Percentiles rank a stretch among this genome's conserved stretches.
Conservation (phyloP, 2,329 filamentous ascomycete species). For the Lasiodiplodia citricola region DNA sequence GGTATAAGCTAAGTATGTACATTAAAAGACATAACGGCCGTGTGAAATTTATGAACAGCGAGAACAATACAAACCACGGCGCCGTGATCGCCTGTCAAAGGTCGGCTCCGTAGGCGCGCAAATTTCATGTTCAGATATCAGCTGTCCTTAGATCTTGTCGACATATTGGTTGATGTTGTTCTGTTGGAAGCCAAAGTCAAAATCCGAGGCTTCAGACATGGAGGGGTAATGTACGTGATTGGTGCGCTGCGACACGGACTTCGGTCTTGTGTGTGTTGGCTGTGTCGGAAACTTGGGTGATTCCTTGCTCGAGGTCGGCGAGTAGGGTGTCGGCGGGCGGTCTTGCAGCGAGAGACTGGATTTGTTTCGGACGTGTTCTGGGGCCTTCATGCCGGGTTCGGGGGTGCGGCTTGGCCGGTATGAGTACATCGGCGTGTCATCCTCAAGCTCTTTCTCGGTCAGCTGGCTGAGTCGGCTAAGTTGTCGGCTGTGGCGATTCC, state of each 20-base stretch:
- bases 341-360: constrained; percentile 38
- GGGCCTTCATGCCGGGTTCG: neutral
- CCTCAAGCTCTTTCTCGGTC: constrained; percentile 27
- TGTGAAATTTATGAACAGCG: constrained; percentile 2
- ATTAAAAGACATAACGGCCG: constrained; percentile 24
- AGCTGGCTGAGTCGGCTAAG: constrained; percentile 2
- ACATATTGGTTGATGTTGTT: neutral
- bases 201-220: constrained; percentile 45
- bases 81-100: constrained; percentile 19
- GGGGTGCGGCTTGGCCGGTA: constrained; percentile 15
- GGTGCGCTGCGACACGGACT: constrained; percentile 16
- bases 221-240: constrained; percentile 43
- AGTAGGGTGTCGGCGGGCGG: constrained; percentile 47
- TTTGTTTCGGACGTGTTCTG: constrained; percentile 25
- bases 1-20: constrained; percentile 26
- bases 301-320: constrained; percentile 38
- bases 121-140: neutral
- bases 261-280: constrained; percentile 7
- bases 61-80: constrained; percentile 12
- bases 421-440: constrained; percentile 34
- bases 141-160: constrained; percentile 22
- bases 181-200: constrained; percentile 36
- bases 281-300: neutral
- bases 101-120: constrained; percentile 4
- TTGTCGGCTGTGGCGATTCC: constrained; percentile 10